Base-by-base conservation (phyloP, 2,329 filamentous ascomycete genomes). In the Fusarium redolens region DNA sequence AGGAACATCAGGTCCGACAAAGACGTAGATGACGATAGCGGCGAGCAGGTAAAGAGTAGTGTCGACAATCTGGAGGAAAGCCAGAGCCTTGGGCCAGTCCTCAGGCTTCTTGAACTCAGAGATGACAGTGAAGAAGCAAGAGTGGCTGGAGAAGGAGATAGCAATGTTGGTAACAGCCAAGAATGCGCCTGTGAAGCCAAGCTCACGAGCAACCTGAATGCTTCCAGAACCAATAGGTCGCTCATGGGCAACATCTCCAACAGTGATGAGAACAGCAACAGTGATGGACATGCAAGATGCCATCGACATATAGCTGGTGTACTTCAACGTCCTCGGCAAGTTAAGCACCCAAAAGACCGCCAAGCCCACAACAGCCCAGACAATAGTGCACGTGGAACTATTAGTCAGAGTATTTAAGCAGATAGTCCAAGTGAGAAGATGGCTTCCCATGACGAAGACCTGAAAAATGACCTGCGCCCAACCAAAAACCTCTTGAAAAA, bases 111-210 rank as follows among this genome's bases (percentile, higher is more conserved):
- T 86, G 78, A 93, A 85, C 79, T 93, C 91, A 44, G 86, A 85
- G 75, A 91, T 89, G 78, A 93, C 87, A 69, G 85, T 86, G 80
- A 92, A 92, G 82, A 92, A 93, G 69, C 89, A 90, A n/a, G 90
- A 88, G 76, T 92, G 90, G 38, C 90, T 90, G 50, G 80, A 84
- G 80, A 91, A 93, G 10, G 91, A 89, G 45, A 93, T 87, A 65
- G 92, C 85, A 57, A 93, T 92, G 80, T 92, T 92, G 63, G 85
- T 87, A 5, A 90, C 86, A 1, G 87, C 85, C 2, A 87, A 79
- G 78, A 91, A 90, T 4, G 85, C 89, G n/a, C 84, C 80, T 10
- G 83, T 84, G 64, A 91, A 84, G 15, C 82, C 79, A 14, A 86
- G 82, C 17, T 86, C 61, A 3, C 78, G 77, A 0, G 78, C 73